A percentile compares a stretch with the other conserved stretches of the same genome.
phyloP scores from a whole-genome alignment of 306 rosid genomes.

The Gillenia trifoliata region DNA sequence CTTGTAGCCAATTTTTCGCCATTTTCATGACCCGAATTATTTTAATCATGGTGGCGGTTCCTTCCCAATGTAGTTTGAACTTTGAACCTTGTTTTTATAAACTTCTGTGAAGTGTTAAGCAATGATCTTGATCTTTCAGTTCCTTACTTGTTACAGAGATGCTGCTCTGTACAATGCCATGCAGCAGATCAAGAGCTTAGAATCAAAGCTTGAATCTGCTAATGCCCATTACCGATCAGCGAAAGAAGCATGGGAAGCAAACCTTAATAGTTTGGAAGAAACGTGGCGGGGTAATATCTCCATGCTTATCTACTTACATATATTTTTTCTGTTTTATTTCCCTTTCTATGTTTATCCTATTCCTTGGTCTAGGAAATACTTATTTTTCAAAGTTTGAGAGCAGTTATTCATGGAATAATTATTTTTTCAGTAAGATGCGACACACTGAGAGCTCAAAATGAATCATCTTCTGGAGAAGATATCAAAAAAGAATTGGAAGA shows the following conservation, averaged over 20 bases:
- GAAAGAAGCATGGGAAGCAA: constrained; percentile 84
- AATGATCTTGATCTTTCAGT: constrained; percentile 24
- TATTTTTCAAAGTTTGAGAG: background rate
- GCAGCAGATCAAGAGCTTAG: constrained; percentile 69
- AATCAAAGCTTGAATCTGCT: constrained; percentile 61
- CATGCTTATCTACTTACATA: constrained; percentile 16
- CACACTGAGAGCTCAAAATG: constrained; percentile 70
- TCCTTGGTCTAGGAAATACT: constrained; percentile 6
- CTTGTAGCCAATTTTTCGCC: background rate
- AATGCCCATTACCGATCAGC: constrained; percentile 62
- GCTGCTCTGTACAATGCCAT: constrained; percentile 46
- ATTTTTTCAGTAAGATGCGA: constrained; percentile 76
- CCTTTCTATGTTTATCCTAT: background rate
- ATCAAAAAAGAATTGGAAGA: constrained; percentile 73
- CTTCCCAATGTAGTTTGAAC: background rate
- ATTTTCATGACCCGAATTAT: background rate
- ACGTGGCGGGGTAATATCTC: constrained; percentile 73
- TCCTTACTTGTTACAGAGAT: constrained; percentile 55
- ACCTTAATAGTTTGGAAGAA: constrained; percentile 86
- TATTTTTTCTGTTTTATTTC: constrained; percentile 10
- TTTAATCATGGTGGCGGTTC: background rate
- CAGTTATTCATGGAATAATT: constrained; percentile 16
- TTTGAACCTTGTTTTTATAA: background rate
- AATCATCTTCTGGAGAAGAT: constrained; percentile 60
- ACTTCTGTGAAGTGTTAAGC: constrained; percentile 17